These are phyloP conservation scores for Phytophthora fragariae DNA, from an alignment of 352 stramenopile species.

Conservation along the genomic window DNA sequence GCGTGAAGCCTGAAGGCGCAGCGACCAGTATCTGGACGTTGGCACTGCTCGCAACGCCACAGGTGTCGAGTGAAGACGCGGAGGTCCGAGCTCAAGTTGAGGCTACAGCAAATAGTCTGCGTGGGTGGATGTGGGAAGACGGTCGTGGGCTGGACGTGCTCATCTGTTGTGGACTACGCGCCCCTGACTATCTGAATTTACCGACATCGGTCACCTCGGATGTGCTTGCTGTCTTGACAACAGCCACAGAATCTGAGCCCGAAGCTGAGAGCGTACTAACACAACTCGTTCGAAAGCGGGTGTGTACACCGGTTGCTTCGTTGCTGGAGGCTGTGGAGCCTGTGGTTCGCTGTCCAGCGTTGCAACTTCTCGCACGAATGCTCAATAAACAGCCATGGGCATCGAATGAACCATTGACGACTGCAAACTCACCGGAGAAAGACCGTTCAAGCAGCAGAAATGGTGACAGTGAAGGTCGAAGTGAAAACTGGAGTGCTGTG, in stretches of 20 bases:
- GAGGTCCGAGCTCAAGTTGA: slow-evolving; percentile 11
- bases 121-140: slow-evolving; percentile 46
- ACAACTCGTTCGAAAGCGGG: slow-evolving; percentile 44
- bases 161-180: slow-evolving; percentile 42
- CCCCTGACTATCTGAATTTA: slow-evolving; percentile 41
- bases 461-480: neutral
- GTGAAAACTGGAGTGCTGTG: slow-evolving; percentile 52
- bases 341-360: slow-evolving; percentile 48
- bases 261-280: slow-evolving; percentile 26
- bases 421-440: neutral
- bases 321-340: slow-evolving; percentile 68
- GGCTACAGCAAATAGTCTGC: slow-evolving; percentile 19
- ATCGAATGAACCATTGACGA: slow-evolving; percentile 14
- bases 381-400: slow-evolving; percentile 37
- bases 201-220: slow-evolving; percentile 48
- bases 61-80: slow-evolving; percentile 6
- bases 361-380: slow-evolving; percentile 56
- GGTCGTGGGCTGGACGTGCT: slow-evolving; percentile 45
- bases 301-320: slow-evolving; percentile 50
- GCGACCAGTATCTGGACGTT: slow-evolving; percentile 55
- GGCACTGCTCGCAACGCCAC: slow-evolving; percentile 43
- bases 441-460: neutral
- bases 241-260: slow-evolving; percentile 19
- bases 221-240: slow-evolving; percentile 50
- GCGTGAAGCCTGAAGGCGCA: slow-evolving; percentile 43